phyloP scores from a whole-genome alignment of 768 basidiomycete genomes.

The Terana coerulea region DNA sequence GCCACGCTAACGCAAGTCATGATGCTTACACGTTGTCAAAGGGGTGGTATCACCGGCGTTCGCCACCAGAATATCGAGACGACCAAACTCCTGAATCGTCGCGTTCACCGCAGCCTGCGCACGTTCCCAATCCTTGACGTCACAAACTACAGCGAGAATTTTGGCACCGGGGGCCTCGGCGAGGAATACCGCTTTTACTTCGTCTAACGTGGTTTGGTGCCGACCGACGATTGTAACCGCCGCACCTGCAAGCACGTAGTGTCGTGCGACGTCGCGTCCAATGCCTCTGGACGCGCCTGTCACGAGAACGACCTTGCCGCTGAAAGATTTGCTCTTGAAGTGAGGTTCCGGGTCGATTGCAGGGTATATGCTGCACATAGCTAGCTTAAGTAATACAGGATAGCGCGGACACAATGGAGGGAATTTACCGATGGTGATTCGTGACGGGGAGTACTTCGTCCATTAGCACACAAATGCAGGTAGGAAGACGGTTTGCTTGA shows the following conservation, averaged over 20 bases:
- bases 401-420: no score
- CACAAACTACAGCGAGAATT: slow-evolving; percentile 16
- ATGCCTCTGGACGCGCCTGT: slow-evolving; percentile 23
- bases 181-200: slow-evolving; percentile 12
- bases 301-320: slow-evolving; percentile 24
- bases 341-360: background rate
- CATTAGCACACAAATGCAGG: no score
- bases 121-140: slow-evolving; percentile 19
- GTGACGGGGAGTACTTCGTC: background rate
- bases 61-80: slow-evolving; percentile 27
- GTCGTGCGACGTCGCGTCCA: slow-evolving; percentile 22
- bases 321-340: slow-evolving; percentile 4
- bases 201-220: slow-evolving; percentile 15
- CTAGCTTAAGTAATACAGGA: no score
- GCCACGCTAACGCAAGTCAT: no score
- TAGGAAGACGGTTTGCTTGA: no score
- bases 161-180: slow-evolving; percentile 7
- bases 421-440: background rate
- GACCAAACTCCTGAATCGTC: slow-evolving; percentile 23
- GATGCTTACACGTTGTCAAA: background rate
- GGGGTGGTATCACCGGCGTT: slow-evolving; percentile 19
- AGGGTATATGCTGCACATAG: background rate
- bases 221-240: slow-evolving; percentile 17
- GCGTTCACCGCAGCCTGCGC: slow-evolving; percentile 21
- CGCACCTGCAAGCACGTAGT: slow-evolving; percentile 25